Evolutionary conservation across 257 asterid genomes (phyloP).

Genomic region (Ophiorrhiza pumila): DNA sequence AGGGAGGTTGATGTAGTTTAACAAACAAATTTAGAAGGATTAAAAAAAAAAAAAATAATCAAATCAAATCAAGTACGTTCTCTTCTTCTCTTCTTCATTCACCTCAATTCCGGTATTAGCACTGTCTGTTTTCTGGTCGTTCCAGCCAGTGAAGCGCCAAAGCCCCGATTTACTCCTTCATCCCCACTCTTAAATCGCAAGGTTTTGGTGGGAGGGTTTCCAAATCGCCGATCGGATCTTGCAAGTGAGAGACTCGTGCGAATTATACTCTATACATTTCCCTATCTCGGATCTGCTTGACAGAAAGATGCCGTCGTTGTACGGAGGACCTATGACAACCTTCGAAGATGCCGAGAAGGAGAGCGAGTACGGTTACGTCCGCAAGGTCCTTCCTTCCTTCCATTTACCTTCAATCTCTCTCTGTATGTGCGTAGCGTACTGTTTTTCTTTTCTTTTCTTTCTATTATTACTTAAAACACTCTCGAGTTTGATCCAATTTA

Average conservation of each 20-base stretch:
- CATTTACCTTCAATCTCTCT: slow-evolving; percentile 1
- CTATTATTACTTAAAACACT: too few relatives aligned
- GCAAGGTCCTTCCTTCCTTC: slow-evolving; percentile 57
- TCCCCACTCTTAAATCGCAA: slow-evolving; percentile 24
- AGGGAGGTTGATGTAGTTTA: too few relatives aligned
- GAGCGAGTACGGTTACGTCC: slow-evolving; percentile 98
- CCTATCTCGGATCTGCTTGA: slow-evolving; percentile 16
- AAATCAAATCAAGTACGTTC: background rate
- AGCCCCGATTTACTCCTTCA: background rate
- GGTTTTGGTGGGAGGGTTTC: slow-evolving; percentile 9
- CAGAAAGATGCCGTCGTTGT: slow-evolving; percentile 56
- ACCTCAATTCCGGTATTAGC: background rate
- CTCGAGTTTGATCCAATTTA: slow-evolving; percentile 1
- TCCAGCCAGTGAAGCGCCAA: background rate
- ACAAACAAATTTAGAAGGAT: too few relatives aligned
- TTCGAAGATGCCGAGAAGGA: slow-evolving; percentile 99
- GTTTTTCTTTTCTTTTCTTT: background rate
- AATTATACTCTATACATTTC: too few relatives aligned
- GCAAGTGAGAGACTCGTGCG: slow-evolving; percentile 5
- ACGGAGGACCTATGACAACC: slow-evolving; percentile 83
- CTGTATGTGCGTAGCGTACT: too few relatives aligned
- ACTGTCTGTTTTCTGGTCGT: background rate
- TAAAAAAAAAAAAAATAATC: background rate
- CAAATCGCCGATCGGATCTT: slow-evolving; percentile 31
- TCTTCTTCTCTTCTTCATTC: background rate